Evolutionary conservation across 2,329 filamentous ascomycete genomes (phyloP).

Genomic region (Pseudogymnoascus sp.): DNA sequence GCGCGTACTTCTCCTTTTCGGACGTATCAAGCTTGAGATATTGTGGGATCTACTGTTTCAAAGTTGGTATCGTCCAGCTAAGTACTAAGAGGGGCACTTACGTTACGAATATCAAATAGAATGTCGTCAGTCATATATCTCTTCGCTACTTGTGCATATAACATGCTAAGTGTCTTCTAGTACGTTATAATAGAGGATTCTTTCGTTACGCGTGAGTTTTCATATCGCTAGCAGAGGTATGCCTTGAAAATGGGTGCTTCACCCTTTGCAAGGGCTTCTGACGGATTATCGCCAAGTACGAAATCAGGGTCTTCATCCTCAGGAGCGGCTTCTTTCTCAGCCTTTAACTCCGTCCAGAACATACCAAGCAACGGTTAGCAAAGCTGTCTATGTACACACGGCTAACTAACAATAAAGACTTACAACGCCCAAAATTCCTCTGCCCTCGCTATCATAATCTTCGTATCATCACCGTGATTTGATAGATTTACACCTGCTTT

Average conservation of each 20-base stretch:
- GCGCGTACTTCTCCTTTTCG: constrained; percentile 20
- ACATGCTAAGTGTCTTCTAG: constrained; percentile 20
- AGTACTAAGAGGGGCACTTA: constrained; percentile 10
- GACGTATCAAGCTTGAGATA: constrained; percentile 19
- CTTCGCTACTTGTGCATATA: constrained; percentile 15
- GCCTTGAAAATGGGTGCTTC: constrained; percentile 19
- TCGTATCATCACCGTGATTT: constrained; percentile 16
- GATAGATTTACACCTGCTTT: constrained; percentile 17
- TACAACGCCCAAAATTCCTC: constrained; percentile 16
- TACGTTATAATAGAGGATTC: constrained; percentile 18
- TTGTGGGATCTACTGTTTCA: constrained; percentile 16
- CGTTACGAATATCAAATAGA: constrained; percentile 20
- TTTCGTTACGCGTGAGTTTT: constrained; percentile 21
- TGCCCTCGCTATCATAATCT: constrained; percentile 18
- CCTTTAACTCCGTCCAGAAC: constrained; percentile 13
- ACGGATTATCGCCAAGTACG: constrained; percentile 10
- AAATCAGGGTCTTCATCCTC: not conserved
- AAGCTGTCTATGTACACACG: constrained; percentile 9
- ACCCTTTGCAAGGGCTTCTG: constrained; percentile 12
- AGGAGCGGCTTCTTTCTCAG: not conserved
- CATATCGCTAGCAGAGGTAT: constrained; percentile 18
- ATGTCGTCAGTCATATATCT: constrained; percentile 16
- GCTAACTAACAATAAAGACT: constrained; percentile 12
- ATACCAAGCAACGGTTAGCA: constrained; percentile 13
- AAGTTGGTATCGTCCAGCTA: constrained; percentile 11